Conservation (phyloP, 306 rosid genomes). For the Oxytropis ochrocephala region DNA sequence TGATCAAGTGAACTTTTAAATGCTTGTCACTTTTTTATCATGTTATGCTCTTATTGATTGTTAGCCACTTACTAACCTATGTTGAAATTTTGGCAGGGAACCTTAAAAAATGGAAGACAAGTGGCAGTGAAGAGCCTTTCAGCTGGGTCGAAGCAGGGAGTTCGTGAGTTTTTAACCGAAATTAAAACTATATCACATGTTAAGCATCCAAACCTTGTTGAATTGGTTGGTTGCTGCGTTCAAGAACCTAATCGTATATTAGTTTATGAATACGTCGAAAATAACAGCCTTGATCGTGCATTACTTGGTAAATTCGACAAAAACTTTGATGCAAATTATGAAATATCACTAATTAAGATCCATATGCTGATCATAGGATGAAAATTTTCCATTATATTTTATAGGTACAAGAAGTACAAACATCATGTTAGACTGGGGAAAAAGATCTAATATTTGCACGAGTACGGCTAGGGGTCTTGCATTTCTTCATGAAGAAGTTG, state of each 20-base stretch:
- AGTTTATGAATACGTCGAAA: conserved; percentile 83
- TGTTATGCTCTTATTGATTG: not conserved
- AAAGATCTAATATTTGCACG: conserved; percentile 68
- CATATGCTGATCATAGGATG: conserved; percentile 11
- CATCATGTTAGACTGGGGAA: conserved; percentile 63
- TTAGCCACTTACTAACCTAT: conserved; percentile 5
- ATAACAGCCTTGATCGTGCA: conserved; percentile 81
- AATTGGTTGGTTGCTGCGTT: conserved; percentile 81
- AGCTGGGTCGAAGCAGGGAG: conserved; percentile 82
- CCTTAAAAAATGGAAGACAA: conserved; percentile 47
- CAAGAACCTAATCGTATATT: conserved; percentile 62
- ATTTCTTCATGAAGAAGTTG: conserved; percentile 92
- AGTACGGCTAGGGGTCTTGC: conserved; percentile 79
- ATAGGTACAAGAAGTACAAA: conserved; percentile 40
- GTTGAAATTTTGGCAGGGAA: conserved; percentile 59
- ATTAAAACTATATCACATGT: conserved; percentile 73
- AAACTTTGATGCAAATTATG: conserved; percentile 11
- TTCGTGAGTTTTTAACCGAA: conserved; percentile 80
- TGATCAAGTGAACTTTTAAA: no score
- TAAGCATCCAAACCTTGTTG: conserved; percentile 86
- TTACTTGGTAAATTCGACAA: conserved; percentile 53
- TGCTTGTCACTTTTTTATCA: not conserved
- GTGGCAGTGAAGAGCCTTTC: conserved; percentile 91
- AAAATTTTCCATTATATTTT: not conserved
- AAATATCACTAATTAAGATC: conserved; percentile 2